These are phyloP conservation scores for Moniliella sp. DNA, from an alignment of 1,284 basidiomycete genomes.

Conservation along the genomic window DNA sequence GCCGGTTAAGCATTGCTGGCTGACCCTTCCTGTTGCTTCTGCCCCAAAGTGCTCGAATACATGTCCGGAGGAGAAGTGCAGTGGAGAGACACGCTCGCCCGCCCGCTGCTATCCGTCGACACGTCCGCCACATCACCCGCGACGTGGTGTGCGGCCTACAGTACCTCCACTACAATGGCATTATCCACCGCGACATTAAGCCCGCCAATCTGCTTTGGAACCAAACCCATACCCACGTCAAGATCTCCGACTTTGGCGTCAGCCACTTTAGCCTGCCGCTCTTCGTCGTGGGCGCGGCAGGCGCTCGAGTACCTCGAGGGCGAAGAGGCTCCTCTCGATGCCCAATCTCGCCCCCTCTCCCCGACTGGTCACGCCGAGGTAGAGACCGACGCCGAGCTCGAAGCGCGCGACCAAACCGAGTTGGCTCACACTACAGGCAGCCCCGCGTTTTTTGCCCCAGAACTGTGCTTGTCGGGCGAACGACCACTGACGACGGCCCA, in stretches of 20 bases:
- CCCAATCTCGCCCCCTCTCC: constrained; percentile 40
- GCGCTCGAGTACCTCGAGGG: constrained; percentile 14
- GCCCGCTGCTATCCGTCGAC: constrained; percentile 55
- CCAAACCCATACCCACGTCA: constrained; percentile 51
- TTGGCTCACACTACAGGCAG: constrained; percentile 36
- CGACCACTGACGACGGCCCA: too few relatives aligned
- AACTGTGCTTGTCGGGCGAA: too few relatives aligned
- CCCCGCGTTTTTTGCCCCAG: background rate
- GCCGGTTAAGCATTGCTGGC: too few relatives aligned
- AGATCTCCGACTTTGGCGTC: constrained; percentile 93
- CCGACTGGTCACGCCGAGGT: constrained; percentile 64
- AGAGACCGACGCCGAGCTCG: constrained; percentile 80
- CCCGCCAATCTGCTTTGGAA: constrained; percentile 90
- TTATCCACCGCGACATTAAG: constrained; percentile 98
- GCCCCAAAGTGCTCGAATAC: constrained; percentile 74
- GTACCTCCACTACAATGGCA: constrained; percentile 84
- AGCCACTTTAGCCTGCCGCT: constrained; percentile 79
- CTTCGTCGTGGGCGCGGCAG: constrained; percentile 1
- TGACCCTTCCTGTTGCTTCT: background rate
- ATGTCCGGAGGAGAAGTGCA: constrained; percentile 79
- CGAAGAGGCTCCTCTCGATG: constrained; percentile 3
- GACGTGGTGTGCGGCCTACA: constrained; percentile 81
- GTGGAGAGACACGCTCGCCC: constrained; percentile 44
- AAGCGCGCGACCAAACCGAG: constrained; percentile 92
- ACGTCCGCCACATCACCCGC: constrained; percentile 65